phyloP scores from a whole-genome alignment of 345 rosid genomes.

The Cardamine chenopodiifolia region DNA sequence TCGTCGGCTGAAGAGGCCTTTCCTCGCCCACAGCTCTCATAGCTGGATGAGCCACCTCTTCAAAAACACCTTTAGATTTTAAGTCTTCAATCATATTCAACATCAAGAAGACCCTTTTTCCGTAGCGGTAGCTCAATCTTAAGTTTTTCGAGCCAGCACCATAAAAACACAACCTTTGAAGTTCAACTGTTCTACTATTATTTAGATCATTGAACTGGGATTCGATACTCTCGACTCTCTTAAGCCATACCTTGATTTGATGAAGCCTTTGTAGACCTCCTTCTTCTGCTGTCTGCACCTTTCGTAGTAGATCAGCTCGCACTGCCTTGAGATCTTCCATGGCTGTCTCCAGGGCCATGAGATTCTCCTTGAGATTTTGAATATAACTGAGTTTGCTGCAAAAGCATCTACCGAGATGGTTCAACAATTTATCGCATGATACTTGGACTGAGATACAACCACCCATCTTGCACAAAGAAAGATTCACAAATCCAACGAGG shows the following conservation, averaged over 20 bases:
- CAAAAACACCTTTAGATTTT: slow-evolving; percentile 6
- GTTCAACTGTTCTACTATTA: neutral
- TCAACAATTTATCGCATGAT: slow-evolving; percentile 3
- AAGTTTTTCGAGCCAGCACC: slow-evolving; percentile 7
- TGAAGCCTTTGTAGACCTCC: slow-evolving; percentile 6
- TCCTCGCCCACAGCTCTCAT: neutral
- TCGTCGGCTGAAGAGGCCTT: slow-evolving; percentile 3
- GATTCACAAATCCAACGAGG: neutral
- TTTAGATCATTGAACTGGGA: neutral
- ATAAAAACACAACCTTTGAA: slow-evolving; percentile 11
- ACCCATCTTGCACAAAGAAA: slow-evolving; percentile 24
- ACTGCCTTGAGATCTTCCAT: slow-evolving; percentile 25
- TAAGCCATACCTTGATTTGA: slow-evolving; percentile 30
- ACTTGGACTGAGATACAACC: slow-evolving; percentile 21
- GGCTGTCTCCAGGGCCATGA: slow-evolving; percentile 11
- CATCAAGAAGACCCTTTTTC: neutral
- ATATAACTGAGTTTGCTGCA: slow-evolving; percentile 2
- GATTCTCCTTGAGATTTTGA: slow-evolving; percentile 10
- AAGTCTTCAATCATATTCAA: slow-evolving; percentile 8
- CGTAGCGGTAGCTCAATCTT: slow-evolving; percentile 2
- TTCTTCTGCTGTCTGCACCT: slow-evolving; percentile 25
- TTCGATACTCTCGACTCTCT: slow-evolving; percentile 2
- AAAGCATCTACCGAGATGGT: slow-evolving; percentile 14
- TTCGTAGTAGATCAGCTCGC: slow-evolving; percentile 16
- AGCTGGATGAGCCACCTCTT: slow-evolving; percentile 20